Percentiles rank a stretch among this genome's conserved stretches.
Conservation (phyloP, 495 filamentous ascomycete species). For the Neohortaea acidophila region DNA sequence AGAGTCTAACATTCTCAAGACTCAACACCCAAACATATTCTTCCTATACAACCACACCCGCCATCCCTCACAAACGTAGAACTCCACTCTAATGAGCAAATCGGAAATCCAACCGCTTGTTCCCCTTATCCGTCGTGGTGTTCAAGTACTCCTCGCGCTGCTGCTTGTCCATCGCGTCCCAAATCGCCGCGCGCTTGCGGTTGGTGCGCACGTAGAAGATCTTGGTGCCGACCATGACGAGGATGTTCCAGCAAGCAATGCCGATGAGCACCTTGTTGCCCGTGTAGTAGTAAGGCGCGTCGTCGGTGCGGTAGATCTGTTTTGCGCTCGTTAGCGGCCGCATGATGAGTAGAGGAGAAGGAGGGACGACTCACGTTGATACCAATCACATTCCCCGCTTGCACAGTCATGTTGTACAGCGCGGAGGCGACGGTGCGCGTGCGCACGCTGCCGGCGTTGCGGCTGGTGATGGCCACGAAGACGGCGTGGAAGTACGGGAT, state of each 20-base stretch:
- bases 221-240: constrained; percentile 23
- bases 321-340: constrained; percentile 36
- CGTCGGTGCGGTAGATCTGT: constrained; percentile 27
- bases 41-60: no score
- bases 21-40: no score
- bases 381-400: constrained; percentile 27
- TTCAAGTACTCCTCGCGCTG: constrained; percentile 25
- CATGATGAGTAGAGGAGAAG: constrained; percentile 18
- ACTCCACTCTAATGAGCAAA: constrained; percentile 19
- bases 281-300: constrained; percentile 28
- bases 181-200: no score
- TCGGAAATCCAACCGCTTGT: constrained; percentile 15
- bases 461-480: constrained; percentile 31
- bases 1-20: no score
- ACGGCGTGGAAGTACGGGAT: constrained; percentile 36
- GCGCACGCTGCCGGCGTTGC: constrained; percentile 32
- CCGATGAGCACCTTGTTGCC: constrained; percentile 32
- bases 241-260: constrained; percentile 27
- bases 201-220: constrained; percentile 26
- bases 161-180: constrained; percentile 25
- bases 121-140: constrained; percentile 14
- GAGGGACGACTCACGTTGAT: constrained; percentile 18
- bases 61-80: no score
- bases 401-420: constrained; percentile 35
- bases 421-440: constrained; percentile 32